Base-by-base conservation (phyloP, 1,139 yeast genomes). In the Fermentozyma sake region DNA sequence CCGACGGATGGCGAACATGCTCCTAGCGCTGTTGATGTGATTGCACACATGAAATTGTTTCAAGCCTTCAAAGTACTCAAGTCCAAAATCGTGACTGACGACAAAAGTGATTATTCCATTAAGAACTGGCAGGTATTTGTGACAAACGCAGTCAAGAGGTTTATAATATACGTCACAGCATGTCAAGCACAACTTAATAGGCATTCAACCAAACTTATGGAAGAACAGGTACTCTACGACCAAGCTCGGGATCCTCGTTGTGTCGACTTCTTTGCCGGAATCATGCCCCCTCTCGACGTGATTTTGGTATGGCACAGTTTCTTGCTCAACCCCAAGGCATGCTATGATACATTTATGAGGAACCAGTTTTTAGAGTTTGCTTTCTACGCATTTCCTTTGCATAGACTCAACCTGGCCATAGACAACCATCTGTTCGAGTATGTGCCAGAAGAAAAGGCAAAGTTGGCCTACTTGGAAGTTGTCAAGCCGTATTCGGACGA, bases 301-400 rank as follows among this genome's bases (percentile, higher is more conserved):
- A 29, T 62, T 7, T 48, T 63, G 58, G 61, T 63, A 1, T 64
- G 70, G 70, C 68, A 64, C 37, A 36, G 61, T 4, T 52, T 52
- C 30, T 32, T 53, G 36, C 39, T 57, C 29, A 53, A 52, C 25
- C 61, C 62, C 2, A 38, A 39, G 15, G 35, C 54, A 1, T 52
- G 41, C 29, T 50, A 56, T 32, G 64, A 59, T 24, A 50, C 49
- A 15, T 49, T 53, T 19, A 30, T 41, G 8, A 46, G 63, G 16
- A 46, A 48, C 30, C 39, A 49, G 11, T 43, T 50, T 24, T 22
- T 34, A 12, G 30, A 38, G 29, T 45, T 61, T 32, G 47, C 51
- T 27, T 31, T 33, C 12, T 42, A 36, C 26, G 55, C 58, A 0
- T 44, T 58, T 28, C 67, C 66, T 4, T 44, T 59, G 33, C 29